A percentile compares a stretch with the other conserved stretches of the same genome.
Evolutionary conservation across 441 rosid species (phyloP).

Genomic region (Aquilaria agallochum): DNA sequence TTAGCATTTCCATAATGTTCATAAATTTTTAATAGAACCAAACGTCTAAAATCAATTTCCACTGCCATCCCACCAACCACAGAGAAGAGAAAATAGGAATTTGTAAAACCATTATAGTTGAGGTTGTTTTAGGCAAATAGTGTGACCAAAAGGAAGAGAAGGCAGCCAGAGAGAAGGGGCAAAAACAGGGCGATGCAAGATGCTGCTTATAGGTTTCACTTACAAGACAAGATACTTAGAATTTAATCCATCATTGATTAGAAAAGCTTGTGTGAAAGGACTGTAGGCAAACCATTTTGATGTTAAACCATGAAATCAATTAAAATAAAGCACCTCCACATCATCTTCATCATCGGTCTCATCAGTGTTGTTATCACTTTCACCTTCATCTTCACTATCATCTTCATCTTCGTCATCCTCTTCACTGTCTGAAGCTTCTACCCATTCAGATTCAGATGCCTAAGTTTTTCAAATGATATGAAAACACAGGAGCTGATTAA

Average conservation of each 20-base stretch:
- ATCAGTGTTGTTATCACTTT: conserved; percentile 42
- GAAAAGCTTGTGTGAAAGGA: not conserved
- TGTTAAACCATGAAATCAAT: conserved; percentile 12
- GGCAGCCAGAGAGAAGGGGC: too few species aligned
- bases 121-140: too few species aligned
- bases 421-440: conserved; percentile 84
- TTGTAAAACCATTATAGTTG: too few species aligned
- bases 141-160: too few species aligned
- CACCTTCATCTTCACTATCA: conserved; percentile 37
- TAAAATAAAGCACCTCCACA: conserved; percentile 36
- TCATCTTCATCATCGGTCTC: conserved; percentile 60
- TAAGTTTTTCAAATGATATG: conserved; percentile 15
- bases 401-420: conserved; percentile 81
- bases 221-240: too few species aligned
- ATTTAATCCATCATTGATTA: too few species aligned
- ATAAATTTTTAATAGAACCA: not conserved
- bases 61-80: not conserved
- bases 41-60: too few species aligned
- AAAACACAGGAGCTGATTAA: conserved; percentile 3
- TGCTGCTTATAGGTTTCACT: too few species aligned
- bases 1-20: conserved; percentile 4
- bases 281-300: too few species aligned
- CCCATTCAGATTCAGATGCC: conserved; percentile 96
- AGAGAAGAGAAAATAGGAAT: conserved; percentile 5
- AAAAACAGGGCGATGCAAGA: too few species aligned